Evolutionary conservation across 306 rosid species (phyloP).

Genomic region (Crataegus laevigata): DNA sequence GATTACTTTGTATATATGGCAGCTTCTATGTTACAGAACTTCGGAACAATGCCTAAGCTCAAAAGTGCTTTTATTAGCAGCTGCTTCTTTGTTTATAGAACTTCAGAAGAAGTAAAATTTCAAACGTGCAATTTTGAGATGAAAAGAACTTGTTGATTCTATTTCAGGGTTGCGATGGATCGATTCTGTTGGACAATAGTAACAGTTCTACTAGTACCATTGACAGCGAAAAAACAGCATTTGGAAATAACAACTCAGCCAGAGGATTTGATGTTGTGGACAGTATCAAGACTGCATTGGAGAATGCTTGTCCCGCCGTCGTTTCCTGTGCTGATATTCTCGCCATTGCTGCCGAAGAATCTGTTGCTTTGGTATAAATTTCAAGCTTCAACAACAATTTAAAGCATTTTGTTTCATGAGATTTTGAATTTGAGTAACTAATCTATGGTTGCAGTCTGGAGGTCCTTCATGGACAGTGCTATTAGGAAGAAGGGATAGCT

Average conservation of each 20-base stretch:
- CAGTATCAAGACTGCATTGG: conserved; percentile 34
- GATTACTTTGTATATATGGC: no score
- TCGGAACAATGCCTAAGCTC: no score
- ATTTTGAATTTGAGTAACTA: background rate
- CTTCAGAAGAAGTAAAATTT: no score
- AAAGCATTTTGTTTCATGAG: background rate
- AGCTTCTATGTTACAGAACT: no score
- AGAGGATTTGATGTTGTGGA: conserved; percentile 47
- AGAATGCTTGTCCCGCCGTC: conserved; percentile 21
- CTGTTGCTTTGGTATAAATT: conserved; percentile 21
- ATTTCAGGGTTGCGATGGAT: conserved; percentile 57
- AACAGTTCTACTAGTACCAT: conserved; percentile 3
- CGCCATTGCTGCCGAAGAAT: conserved; percentile 35
- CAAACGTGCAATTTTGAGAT: no score
- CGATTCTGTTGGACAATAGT: conserved; percentile 36
- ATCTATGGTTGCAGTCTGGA: conserved; percentile 20
- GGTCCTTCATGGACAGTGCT: conserved; percentile 44
- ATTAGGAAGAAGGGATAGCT: conserved; percentile 51
- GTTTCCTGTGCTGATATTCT: conserved; percentile 44
- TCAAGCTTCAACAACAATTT: background rate
- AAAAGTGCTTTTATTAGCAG: no score
- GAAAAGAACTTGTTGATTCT: background rate
- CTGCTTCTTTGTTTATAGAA: no score
- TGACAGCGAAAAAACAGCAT: conserved; percentile 37
- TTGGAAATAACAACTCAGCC: conserved; percentile 26